Conservation (phyloP, 2,329 filamentous ascomycete species). For the Epichloe uncinata region DNA sequence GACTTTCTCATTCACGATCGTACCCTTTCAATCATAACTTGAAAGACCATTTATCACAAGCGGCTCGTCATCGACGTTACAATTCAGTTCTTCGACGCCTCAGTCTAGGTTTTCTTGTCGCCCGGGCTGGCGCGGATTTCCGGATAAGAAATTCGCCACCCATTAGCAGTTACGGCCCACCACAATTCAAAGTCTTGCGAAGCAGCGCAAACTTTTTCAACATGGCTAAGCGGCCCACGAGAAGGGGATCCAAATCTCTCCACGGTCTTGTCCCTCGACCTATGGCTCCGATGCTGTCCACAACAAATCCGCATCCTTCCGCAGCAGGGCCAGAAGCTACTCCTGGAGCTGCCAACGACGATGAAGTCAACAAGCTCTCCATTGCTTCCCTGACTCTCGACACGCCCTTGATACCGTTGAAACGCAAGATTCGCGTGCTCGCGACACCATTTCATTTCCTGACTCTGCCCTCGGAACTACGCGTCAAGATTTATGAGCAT, state of each 20-base stretch:
- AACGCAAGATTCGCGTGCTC: slow-evolving; percentile 18
- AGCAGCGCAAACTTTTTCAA: slow-evolving; percentile 6
- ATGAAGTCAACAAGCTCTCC: slow-evolving; percentile 26
- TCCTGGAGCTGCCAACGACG: slow-evolving; percentile 26
- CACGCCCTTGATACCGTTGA: slow-evolving; percentile 20
- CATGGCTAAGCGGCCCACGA: slow-evolving; percentile 14
- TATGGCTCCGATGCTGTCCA: slow-evolving; percentile 14
- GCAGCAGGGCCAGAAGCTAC: slow-evolving; percentile 17
- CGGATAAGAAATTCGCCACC: slow-evolving; percentile 1
- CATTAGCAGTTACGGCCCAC: background rate
- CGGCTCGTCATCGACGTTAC: background rate
- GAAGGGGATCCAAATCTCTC: slow-evolving; percentile 3
- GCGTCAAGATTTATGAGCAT: slow-evolving; percentile 53
- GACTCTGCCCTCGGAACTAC: slow-evolving; percentile 54
- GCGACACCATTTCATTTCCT: slow-evolving; percentile 49
- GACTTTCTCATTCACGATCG: background rate
- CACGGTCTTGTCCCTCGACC: slow-evolving; percentile 19
- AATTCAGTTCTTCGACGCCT: background rate
- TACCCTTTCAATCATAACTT: background rate
- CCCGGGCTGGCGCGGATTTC: background rate
- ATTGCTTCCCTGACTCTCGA: slow-evolving; percentile 32
- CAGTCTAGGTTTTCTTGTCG: background rate
- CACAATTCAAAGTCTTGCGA: background rate
- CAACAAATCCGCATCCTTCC: slow-evolving; percentile 21
- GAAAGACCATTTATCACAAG: background rate